These are phyloP conservation scores for Purshia tridentata DNA, from an alignment of 306 rosid species.

Conservation along the genomic window DNA sequence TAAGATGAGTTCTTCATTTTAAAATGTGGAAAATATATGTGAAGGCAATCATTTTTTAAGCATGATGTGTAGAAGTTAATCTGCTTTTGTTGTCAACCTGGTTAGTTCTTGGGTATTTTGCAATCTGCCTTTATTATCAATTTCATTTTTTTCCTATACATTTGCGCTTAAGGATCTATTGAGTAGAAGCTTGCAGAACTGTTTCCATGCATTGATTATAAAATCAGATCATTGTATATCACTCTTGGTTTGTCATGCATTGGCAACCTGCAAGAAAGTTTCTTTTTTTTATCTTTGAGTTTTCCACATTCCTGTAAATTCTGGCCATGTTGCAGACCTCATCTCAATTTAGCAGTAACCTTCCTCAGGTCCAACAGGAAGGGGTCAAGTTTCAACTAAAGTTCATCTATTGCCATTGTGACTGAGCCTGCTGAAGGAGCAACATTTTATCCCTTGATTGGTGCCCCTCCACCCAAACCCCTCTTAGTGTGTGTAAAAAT, in stretches of 20 bases:
- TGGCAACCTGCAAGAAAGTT: not conserved
- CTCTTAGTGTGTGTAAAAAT: not conserved
- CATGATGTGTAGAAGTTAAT: not conserved
- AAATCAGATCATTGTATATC: not conserved
- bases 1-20: not conserved
- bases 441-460: constrained; percentile 44
- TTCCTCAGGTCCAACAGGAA: constrained; percentile 68
- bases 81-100: not conserved
- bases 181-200: not conserved
- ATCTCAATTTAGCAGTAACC: constrained; percentile 60
- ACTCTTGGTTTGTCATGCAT: not conserved
- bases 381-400: constrained; percentile 65
- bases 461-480: not conserved
- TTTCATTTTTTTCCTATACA: not conserved
- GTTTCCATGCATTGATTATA: not conserved
- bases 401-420: constrained; percentile 52
- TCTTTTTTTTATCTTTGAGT: not conserved
- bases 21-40: not conserved
- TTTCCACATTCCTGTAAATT: not conserved
- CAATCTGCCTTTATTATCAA: not conserved
- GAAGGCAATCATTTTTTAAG: not conserved
- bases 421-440: constrained; percentile 64
- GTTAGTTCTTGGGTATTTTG: not conserved
- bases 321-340: not conserved
- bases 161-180: not conserved